Base-by-base conservation (phyloP, 2,329 filamentous ascomycete genomes). In the Hypoxylon sp. region DNA sequence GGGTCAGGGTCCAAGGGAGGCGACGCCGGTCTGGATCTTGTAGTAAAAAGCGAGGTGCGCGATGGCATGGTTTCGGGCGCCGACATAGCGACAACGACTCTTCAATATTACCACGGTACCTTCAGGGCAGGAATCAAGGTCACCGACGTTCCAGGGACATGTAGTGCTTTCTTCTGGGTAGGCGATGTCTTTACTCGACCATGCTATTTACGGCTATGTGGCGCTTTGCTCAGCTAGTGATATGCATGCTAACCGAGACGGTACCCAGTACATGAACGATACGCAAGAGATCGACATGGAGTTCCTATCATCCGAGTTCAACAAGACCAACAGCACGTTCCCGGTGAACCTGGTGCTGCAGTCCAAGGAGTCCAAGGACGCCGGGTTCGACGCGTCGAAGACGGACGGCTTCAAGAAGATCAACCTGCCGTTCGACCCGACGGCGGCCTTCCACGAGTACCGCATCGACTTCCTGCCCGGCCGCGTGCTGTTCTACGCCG, bases 241-340 rank as follows among this genome's bases (percentile, higher is more conserved):
- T 33, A 27, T 7, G 31, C 20, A 35, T 33, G n/a, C 58, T 62
- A 52, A 64, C 31, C 10, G n/a, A n/a, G 2, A 1, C 38, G n/a
- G 33, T n/a, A 17, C 48, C 29, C n/a, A 91, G 88, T 92, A 91
- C 73, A 85, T 84, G 75, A 91, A 92, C 72, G 86, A 93, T 73
- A 89, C 88, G 1, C 87, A 90, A 69, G 90, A 93, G 68, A 91
- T 93, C 66, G 90, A 93, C 70, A 86, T 93, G 75, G 90, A 94
- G 65, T 90, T 92, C 69, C 80, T 93, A 2, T 90, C 89, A 1
- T 78, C 78, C 18, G 80, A 91, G 61, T 90, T 88, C 70, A 78
- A 83, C 56, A 63, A 70, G 1, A 67, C 70, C 43, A 80, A 81
- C 49, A 72, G 75, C 21, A 78, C 78, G 26, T 88, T 81, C 62